Percentiles rank a stretch among this genome's conserved stretches.
Conservation (phyloP, 805 yeast species). For the Ogataea minuta region DNA sequence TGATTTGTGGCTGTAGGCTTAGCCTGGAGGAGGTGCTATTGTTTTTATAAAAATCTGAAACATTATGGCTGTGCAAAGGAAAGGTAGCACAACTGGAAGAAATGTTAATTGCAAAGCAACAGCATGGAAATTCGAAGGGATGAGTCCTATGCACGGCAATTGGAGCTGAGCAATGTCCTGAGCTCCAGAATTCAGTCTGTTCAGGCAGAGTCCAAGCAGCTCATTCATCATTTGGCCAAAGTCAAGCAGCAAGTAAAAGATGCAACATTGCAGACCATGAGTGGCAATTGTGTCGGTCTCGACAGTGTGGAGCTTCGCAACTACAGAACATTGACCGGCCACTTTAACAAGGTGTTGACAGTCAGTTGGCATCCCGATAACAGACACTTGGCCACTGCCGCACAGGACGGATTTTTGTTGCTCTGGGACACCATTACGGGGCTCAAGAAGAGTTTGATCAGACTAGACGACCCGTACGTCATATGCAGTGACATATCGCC, state of each 20-base stretch:
- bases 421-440: constrained; percentile 81
- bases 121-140: constrained; percentile 12
- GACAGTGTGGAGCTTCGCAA: constrained; percentile 15
- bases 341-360: constrained; percentile 68
- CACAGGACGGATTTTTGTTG: constrained; percentile 84
- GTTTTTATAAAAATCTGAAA: constrained; percentile 16
- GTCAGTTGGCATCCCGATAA: constrained; percentile 70
- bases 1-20: constrained; percentile 29
- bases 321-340: constrained; percentile 51
- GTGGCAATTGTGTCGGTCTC: constrained; percentile 23
- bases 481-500: constrained; percentile 73
- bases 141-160: constrained; percentile 23
- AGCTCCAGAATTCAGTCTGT: constrained; percentile 23
- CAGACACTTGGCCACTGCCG: constrained; percentile 61
- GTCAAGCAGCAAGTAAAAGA: constrained; percentile 29
- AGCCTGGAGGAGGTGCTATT: constrained; percentile 1
- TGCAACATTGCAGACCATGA: constrained; percentile 27
- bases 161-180: constrained; percentile 23
- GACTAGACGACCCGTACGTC: constrained; percentile 77
- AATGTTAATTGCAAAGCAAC: constrained; percentile 2
- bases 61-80: constrained; percentile 21
- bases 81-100: constrained; percentile 8
- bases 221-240: constrained; percentile 27
- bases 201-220: constrained; percentile 28
- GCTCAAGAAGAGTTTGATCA: constrained; percentile 65